Evolutionary conservation across 2,329 filamentous ascomycete species (phyloP).

Genomic region (Periconia sp.): DNA sequence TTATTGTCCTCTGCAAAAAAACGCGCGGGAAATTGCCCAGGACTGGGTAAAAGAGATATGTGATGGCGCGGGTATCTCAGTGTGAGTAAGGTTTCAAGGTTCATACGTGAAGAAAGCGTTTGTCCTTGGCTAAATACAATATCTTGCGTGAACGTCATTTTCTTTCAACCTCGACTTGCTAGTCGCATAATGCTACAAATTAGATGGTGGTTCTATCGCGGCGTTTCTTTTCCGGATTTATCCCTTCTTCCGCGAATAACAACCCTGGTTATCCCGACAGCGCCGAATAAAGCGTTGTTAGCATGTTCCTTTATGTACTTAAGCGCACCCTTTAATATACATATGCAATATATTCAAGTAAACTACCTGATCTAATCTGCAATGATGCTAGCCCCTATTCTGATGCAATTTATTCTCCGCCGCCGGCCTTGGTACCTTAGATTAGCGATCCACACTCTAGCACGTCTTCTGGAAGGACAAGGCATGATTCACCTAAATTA

Average conservation of each 20-base stretch:
- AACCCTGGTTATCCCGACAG: slow-evolving; percentile 6
- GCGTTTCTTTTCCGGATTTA: background rate
- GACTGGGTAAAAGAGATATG: background rate
- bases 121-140: too few species aligned
- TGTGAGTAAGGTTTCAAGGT: too few species aligned
- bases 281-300: slow-evolving; percentile 14
- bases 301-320: background rate
- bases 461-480: slow-evolving; percentile 11
- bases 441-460: slow-evolving; percentile 11
- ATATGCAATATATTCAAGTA: slow-evolving; percentile 23
- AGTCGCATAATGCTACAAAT: too few species aligned
- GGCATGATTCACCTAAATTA: slow-evolving; percentile 15
- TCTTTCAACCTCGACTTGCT: too few species aligned
- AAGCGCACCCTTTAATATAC: slow-evolving; percentile 20
- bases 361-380: too few species aligned
- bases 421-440: slow-evolving; percentile 10
- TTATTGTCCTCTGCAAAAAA: too few species aligned
- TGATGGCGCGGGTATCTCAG: background rate
- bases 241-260: slow-evolving; percentile 11
- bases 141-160: too few species aligned
- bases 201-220: slow-evolving; percentile 1
- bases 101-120: too few species aligned
- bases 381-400: too few species aligned
- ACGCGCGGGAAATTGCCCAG: too few species aligned
- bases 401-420: slow-evolving; percentile 26